Percentiles rank a stretch among this genome's conserved stretches.
These are phyloP conservation scores for Platanthera zijinensis DNA, from an alignment of 106 monocot species.

Conservation along the genomic window DNA sequence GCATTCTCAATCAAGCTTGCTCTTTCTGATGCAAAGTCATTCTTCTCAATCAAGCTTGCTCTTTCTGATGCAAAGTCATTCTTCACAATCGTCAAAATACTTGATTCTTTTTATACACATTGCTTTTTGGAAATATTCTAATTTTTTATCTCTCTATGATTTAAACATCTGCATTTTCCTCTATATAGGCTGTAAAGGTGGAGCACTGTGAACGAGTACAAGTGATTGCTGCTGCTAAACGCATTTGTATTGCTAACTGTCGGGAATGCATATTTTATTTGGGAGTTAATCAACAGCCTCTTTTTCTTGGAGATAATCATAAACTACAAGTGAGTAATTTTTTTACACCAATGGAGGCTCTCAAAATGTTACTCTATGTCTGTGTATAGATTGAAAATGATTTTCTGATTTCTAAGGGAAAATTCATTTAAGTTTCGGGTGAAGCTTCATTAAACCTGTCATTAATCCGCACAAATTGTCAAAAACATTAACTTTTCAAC, in stretches of 20 bases:
- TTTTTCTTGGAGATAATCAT: slow-evolving; percentile 94
- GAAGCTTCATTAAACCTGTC: background rate
- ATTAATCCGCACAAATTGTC: background rate
- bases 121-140: background rate
- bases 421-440: background rate
- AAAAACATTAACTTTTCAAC: background rate
- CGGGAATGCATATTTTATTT: slow-evolving; percentile 86
- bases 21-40: background rate
- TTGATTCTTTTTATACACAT: background rate
- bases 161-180: slow-evolving; percentile 7
- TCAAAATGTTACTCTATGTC: background rate
- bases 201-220: slow-evolving; percentile 98
- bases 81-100: background rate
- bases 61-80: background rate
- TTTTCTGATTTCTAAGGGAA: background rate
- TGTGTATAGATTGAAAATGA: background rate
- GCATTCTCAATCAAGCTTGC: background rate
- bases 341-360: background rate
- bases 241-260: slow-evolving; percentile 84
- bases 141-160: background rate
- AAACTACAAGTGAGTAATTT: slow-evolving; percentile 59
- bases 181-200: slow-evolving; percentile 66
- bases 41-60: background rate
- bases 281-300: slow-evolving; percentile 79
- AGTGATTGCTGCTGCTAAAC: slow-evolving; percentile 69